Evolutionary conservation across 371 early-diverging fungal genomes (phyloP).

Genomic region (Apophysomyces sp.): DNA sequence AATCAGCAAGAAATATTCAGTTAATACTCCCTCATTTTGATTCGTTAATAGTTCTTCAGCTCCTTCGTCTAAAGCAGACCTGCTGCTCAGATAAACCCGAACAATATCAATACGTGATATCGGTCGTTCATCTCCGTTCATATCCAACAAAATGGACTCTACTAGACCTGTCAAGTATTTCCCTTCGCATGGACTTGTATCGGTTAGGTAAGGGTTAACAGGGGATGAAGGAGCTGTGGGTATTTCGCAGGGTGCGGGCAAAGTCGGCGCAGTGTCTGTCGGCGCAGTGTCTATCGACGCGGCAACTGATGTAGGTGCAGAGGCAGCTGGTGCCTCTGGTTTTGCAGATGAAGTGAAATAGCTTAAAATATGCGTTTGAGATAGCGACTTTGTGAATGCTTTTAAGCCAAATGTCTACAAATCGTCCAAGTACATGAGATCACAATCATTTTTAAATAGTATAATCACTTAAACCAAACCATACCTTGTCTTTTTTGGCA

Average conservation of each 20-base stretch:
- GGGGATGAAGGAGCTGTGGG: slow-evolving; percentile 11
- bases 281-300: neutral
- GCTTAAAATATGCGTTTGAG: slow-evolving; percentile 50
- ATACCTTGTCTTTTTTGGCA: slow-evolving; percentile 32
- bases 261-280: neutral
- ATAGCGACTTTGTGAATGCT: slow-evolving; percentile 50
- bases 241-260: slow-evolving; percentile 3
- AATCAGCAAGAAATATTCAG: slow-evolving; percentile 49
- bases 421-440: too few species aligned
- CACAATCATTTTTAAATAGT: too few species aligned
- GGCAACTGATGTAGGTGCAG: neutral
- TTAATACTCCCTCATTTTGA: slow-evolving; percentile 18
- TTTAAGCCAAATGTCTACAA: slow-evolving; percentile 34
- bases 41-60: slow-evolving; percentile 11
- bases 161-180: slow-evolving; percentile 34
- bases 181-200: slow-evolving; percentile 13
- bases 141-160: slow-evolving; percentile 21
- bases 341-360: slow-evolving; percentile 48
- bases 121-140: slow-evolving; percentile 30
- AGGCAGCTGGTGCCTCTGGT: slow-evolving; percentile 17
- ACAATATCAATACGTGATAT: slow-evolving; percentile 29
- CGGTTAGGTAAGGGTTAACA: slow-evolving; percentile 12
- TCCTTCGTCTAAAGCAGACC: slow-evolving; percentile 3
- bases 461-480: slow-evolving; percentile 19
- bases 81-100: slow-evolving; percentile 37